Evolutionary conservation across 805 yeast genomes (phyloP), one percentile per base, ranked within the genome.

Genomic region (Pichia occidentalis): DNA sequence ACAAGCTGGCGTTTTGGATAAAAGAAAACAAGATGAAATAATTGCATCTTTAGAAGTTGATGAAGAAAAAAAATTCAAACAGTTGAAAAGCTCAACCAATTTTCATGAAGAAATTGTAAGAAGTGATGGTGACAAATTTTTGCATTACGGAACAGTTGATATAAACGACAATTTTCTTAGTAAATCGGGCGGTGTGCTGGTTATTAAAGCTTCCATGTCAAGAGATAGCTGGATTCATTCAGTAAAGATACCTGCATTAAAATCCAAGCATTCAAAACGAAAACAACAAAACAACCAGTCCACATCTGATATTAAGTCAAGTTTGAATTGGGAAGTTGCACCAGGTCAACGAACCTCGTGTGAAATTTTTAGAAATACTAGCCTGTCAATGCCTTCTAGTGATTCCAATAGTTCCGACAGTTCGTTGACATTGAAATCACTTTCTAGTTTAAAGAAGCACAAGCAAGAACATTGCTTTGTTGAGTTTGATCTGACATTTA

Each of bases 41-140:
- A 14, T 38, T 14, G 37, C 30, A 7, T n/a, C 29, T 17, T 32
- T 37, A 25, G 34, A 32, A 11, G 23, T 18, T 4, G 34, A 29
- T 20, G 37, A 24, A 10, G 19, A 34, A 2, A 38, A 38, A 29
- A 38, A 38, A 12, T 8, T n/a, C 5, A 28, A 27, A 17, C 42
- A 38, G 29, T 21, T 38, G n/a, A 20, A 12, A 12, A 37, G 40
- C 9, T 33, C 37, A 9, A 33, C 42, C 17, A 38, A 33, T 29
- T 29, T 22, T 24, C 37, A 38, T 18, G 24, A 20, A 16, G 40
- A 18, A 34, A 20, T 40, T 24, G 17, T 27, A 4, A 32, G 40
- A 11, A 32, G 40, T 32, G 34, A 38, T 24, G 22, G 6, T n/a
- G 12, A 28, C 5, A 12, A 29, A 12, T 38, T 23, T 29, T 28